phyloP scores from a whole-genome alignment of 73 alveolate species.

The Tetrahymena thermophila region DNA sequence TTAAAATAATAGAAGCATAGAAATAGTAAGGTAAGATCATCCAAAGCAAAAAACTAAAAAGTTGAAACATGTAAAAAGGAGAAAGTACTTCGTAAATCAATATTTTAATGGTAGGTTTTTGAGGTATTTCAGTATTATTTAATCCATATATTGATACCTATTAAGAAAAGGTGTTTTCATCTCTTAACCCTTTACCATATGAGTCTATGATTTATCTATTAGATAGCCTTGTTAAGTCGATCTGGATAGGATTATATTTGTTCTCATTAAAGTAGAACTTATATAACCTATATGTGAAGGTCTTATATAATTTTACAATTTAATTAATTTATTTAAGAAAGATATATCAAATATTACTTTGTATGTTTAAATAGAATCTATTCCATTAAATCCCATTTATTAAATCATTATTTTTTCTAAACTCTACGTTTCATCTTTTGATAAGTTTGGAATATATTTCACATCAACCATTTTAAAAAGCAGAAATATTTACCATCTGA shows the following conservation, averaged over 20 bases:
- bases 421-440: neutral
- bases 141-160: conserved; percentile 14
- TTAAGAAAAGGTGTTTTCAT: neutral
- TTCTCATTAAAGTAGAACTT: conserved; percentile 13
- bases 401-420: neutral
- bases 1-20: conserved; percentile 80
- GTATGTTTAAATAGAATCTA: neutral
- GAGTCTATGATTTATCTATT: neutral
- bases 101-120: conserved; percentile 16
- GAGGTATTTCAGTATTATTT: conserved; percentile 33
- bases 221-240: neutral
- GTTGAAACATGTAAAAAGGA: conserved; percentile 76
- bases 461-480: neutral
- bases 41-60: conserved; percentile 71
- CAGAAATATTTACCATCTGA: neutral
- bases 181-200: conserved; percentile 10
- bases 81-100: conserved; percentile 55
- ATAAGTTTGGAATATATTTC: neutral
- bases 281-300: conserved; percentile 18
- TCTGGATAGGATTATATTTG: conserved; percentile 13
- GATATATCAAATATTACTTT: neutral
- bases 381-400: neutral
- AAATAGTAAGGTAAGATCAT: conserved; percentile 66
- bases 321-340: neutral
- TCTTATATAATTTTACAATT: neutral